Conservation (phyloP, 345 rosid genomes). For the Citrus hindsii region DNA sequence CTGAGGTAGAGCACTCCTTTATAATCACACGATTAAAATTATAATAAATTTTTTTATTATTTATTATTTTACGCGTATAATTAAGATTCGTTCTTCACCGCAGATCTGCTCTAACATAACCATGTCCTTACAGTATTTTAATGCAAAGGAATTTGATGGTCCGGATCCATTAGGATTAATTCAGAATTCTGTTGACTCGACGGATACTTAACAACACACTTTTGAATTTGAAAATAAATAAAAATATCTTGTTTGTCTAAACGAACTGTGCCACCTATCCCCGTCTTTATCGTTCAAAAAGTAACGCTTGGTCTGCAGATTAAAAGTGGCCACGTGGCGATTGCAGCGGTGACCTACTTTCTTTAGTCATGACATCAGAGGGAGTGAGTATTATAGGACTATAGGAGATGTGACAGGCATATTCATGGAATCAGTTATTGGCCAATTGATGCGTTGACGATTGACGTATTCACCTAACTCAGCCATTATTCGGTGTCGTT, state of each 20-base stretch:
- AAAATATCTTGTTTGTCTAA: no score
- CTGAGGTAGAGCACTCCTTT: accelerated
- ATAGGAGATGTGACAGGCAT: not conserved
- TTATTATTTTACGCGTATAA: accelerated
- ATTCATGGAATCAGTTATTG: not conserved
- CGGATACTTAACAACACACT: no score
- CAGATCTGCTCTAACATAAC: accelerated
- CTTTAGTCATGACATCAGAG: not conserved
- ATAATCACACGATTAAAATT: accelerated
- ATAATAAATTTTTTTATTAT: no score
- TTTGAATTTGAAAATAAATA: no score
- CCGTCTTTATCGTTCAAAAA: not conserved
- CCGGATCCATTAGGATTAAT: no score
- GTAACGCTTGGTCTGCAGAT: not conserved
- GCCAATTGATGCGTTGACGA: no score
- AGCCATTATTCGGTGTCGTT: no score
- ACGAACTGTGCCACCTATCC: not conserved
- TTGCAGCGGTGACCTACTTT: not conserved
- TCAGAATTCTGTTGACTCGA: no score
- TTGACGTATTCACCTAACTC: not conserved
- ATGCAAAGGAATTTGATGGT: no score
- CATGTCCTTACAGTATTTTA: no score
- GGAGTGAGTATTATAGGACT: no score
- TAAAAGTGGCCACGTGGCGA: not conserved
- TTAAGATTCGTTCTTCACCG: accelerated